phyloP scores from a whole-genome alignment of 2,329 filamentous ascomycete species.

The Cytospora mali region DNA sequence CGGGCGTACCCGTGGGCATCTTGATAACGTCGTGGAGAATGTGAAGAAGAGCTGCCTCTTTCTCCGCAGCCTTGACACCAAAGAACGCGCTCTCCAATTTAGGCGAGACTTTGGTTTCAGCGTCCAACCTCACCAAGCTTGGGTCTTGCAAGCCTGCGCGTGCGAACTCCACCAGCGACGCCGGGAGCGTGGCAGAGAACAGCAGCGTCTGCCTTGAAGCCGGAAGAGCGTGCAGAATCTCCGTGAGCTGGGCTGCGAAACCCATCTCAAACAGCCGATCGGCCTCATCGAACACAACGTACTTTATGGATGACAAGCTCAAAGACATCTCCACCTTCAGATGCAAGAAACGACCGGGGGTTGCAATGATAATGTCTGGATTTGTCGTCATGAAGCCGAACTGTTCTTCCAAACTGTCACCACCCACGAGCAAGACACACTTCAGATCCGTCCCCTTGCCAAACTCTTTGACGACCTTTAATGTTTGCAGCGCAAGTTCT shows the following conservation, averaged over 20 bases:
- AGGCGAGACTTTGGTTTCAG: constrained; percentile 93
- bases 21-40: constrained; percentile 91
- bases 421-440: constrained; percentile 87
- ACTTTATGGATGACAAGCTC: constrained; percentile 86
- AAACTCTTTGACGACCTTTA: constrained; percentile 96
- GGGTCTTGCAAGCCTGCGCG: constrained; percentile 92
- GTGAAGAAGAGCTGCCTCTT: constrained; percentile 88
- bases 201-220: constrained; percentile 83
- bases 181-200: constrained; percentile 93
- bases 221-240: constrained; percentile 89
- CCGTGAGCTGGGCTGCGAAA: constrained; percentile 88
- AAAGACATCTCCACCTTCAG: constrained; percentile 95
- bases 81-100: constrained; percentile 97
- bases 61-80: constrained; percentile 86
- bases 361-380: constrained; percentile 96
- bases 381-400: constrained; percentile 92
- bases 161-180: constrained; percentile 93
- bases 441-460: constrained; percentile 88
- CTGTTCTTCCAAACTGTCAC: constrained; percentile 94
- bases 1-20: constrained; percentile 72
- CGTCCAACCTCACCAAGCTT: constrained; percentile 84
- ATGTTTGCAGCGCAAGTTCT: constrained; percentile 90
- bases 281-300: constrained; percentile 97
- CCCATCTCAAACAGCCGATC: constrained; percentile 99
- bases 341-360: constrained; percentile 93